Evolutionary conservation across 768 basidiomycete genomes (phyloP).

Genomic region (Tulasnella sp.): DNA sequence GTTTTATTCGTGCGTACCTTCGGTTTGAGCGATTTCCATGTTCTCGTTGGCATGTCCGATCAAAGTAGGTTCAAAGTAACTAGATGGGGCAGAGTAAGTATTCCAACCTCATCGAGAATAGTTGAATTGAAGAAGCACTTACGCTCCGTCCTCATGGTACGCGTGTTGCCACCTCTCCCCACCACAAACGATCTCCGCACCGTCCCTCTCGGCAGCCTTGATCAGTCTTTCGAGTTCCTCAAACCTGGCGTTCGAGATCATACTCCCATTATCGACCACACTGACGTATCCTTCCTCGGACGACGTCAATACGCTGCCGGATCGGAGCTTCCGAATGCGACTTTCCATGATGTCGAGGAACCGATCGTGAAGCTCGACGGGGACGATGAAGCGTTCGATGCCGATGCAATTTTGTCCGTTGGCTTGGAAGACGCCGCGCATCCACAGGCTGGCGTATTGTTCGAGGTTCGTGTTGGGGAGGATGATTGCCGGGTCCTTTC

Average conservation of each 20-base stretch:
- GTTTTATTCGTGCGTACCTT: slow-evolving; percentile 49
- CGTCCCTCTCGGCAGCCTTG: slow-evolving; percentile 54
- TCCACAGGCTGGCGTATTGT: slow-evolving; percentile 69
- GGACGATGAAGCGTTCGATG: slow-evolving; percentile 86
- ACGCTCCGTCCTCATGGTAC: slow-evolving; percentile 53
- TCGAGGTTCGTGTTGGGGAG: slow-evolving; percentile 75
- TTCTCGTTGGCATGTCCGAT: slow-evolving; percentile 60
- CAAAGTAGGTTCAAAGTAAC: slow-evolving; percentile 78
- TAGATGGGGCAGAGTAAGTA: background rate
- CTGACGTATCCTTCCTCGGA: slow-evolving; percentile 56
- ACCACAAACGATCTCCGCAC: slow-evolving; percentile 51
- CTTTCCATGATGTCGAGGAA: slow-evolving; percentile 54
- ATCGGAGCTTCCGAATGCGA: slow-evolving; percentile 57
- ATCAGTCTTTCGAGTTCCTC: slow-evolving; percentile 48
- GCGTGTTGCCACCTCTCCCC: slow-evolving; percentile 56
- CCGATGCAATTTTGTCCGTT: slow-evolving; percentile 96
- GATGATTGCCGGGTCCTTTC: slow-evolving; percentile 88
- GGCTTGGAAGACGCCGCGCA: slow-evolving; percentile 92
- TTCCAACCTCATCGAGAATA: background rate
- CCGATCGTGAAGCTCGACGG: slow-evolving; percentile 60
- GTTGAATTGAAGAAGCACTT: background rate
- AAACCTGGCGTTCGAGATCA: slow-evolving; percentile 72
- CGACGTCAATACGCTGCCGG: slow-evolving; percentile 53
- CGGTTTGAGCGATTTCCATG: slow-evolving; percentile 69
- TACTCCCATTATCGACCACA: slow-evolving; percentile 75